Evolutionary conservation across 1,139 yeast genomes (phyloP).

Genomic region (Scheffersomyces parashehatae): DNA sequence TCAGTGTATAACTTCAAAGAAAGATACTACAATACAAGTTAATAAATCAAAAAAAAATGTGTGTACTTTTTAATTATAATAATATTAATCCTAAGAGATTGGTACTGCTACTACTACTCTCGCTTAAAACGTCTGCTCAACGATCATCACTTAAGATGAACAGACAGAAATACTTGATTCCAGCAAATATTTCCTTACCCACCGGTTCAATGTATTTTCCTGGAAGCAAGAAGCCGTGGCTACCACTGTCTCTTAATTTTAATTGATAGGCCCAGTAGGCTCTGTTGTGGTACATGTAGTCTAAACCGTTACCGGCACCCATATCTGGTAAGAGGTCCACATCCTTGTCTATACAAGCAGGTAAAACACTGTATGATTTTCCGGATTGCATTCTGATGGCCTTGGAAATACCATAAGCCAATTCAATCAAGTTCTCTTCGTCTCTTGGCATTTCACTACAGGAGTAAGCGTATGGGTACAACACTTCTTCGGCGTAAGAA

Average conservation of each 20-base stretch:
- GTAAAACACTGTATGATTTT: constrained; percentile 62
- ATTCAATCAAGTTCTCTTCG: constrained; percentile 74
- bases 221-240: constrained; percentile 81
- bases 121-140: background rate
- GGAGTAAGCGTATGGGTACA: constrained; percentile 81
- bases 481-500: constrained; percentile 79
- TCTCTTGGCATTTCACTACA: constrained; percentile 75
- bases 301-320: constrained; percentile 82
- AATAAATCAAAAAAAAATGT: too few relatives aligned
- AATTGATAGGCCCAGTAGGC: constrained; percentile 86
- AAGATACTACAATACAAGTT: too few relatives aligned
- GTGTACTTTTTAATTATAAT: too few relatives aligned
- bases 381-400: constrained; percentile 67
- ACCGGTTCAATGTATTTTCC: constrained; percentile 69
- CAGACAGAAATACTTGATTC: constrained; percentile 67
- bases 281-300: constrained; percentile 78
- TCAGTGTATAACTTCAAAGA: too few relatives aligned
- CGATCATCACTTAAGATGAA: constrained; percentile 52
- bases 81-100: too few relatives aligned
- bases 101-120: background rate
- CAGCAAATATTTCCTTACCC: constrained; percentile 71
- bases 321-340: constrained; percentile 68
- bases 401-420: constrained; percentile 78
- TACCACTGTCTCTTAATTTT: constrained; percentile 79
- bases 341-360: constrained; percentile 79